These are phyloP conservation scores for Bjerkandera adusta DNA, from an alignment of 1,284 basidiomycete genomes.

Conservation along the genomic window DNA sequence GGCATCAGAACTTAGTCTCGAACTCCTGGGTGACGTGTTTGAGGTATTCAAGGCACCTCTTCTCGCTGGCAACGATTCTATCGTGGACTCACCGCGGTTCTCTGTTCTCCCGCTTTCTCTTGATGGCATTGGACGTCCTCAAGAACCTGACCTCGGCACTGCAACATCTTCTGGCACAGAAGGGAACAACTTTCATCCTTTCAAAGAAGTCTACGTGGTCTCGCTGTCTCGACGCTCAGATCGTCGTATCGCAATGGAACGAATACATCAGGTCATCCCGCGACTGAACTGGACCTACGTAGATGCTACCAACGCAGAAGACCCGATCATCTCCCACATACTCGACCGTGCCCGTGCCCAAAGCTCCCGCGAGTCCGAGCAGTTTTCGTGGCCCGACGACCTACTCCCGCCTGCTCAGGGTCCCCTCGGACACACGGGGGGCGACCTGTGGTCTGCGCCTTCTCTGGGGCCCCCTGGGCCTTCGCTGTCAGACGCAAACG, in stretches of 20 bases:
- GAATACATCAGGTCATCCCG: slow-evolving; percentile 40
- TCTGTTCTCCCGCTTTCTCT: background rate
- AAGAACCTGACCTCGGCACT: no score
- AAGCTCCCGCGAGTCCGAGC: background rate
- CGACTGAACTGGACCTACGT: slow-evolving; percentile 49
- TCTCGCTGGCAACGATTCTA: background rate
- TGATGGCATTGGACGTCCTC: no score
- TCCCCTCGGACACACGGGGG: background rate
- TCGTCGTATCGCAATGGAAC: slow-evolving; percentile 54
- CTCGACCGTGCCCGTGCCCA: slow-evolving; percentile 23
- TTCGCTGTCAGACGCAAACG: background rate
- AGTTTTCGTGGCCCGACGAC: slow-evolving; percentile 9
- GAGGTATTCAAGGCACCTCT: background rate
- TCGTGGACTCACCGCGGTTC: background rate
- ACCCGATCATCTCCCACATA: slow-evolving; percentile 38
- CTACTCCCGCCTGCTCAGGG: background rate
- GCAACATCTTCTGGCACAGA: no score
- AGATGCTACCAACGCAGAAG: slow-evolving; percentile 43
- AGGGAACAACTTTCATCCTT: background rate
- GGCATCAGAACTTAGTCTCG: background rate
- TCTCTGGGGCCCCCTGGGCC: no score
- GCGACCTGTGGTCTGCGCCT: background rate
- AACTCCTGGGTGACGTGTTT: slow-evolving; percentile 4
- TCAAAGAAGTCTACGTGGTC: slow-evolving; percentile 50
- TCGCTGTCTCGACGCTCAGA: slow-evolving; percentile 53